These are phyloP conservation scores for Apiospora koreana DNA, from an alignment of 2,329 filamentous ascomycete species.

Conservation along the genomic window DNA sequence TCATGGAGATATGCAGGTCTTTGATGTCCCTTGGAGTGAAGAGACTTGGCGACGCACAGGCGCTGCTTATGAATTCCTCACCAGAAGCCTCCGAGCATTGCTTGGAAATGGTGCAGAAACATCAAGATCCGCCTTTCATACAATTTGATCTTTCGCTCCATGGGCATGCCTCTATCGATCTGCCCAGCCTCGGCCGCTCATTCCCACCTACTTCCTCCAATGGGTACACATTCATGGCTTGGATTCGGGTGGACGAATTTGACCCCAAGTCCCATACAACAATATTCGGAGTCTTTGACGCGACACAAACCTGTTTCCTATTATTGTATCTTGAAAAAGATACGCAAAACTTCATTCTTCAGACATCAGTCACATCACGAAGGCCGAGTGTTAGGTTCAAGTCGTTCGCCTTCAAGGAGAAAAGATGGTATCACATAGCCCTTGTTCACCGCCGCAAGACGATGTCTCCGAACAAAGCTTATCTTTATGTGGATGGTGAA, in stretches of 20 bases:
- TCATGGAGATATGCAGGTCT: constrained; percentile 67
- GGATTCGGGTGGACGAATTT: constrained; percentile 86
- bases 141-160: constrained; percentile 90
- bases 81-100: constrained; percentile 66
- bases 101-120: constrained; percentile 71
- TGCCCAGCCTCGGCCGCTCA: constrained; percentile 78
- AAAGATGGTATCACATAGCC: constrained; percentile 90
- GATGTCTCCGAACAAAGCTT: constrained; percentile 76
- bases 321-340: constrained; percentile 93
- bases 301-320: constrained; percentile 88
- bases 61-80: constrained; percentile 60
- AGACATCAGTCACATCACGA: constrained; percentile 86
- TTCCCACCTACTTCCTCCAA: constrained; percentile 79
- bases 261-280: constrained; percentile 87
- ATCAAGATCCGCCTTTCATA: constrained; percentile 79
- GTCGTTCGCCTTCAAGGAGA: constrained; percentile 71
- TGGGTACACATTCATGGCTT: constrained; percentile 91
- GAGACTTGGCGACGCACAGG: constrained; percentile 79
- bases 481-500: constrained; percentile 88
- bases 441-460: constrained; percentile 82
- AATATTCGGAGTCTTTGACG: constrained; percentile 92
- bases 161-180: constrained; percentile 87
- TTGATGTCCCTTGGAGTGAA: constrained; percentile 77
- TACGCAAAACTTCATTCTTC: constrained; percentile 89
- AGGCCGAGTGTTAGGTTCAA: constrained; percentile 94